Conservation (phyloP, 495 filamentous ascomycete species). For the Neurospora sp. region DNA sequence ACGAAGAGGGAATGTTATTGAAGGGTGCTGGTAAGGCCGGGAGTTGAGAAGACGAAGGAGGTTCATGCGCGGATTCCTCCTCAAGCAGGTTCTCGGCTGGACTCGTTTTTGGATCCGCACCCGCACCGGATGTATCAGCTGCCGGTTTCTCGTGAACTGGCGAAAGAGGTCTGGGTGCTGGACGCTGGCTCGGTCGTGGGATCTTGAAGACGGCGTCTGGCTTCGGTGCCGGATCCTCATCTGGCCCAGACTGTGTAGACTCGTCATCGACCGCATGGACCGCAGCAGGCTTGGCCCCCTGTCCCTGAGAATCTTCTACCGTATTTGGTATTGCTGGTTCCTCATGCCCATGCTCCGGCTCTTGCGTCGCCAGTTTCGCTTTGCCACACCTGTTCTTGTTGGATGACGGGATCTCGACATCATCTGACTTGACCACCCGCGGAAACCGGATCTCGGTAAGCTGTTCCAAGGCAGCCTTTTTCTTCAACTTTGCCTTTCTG, state of each 20-base stretch:
- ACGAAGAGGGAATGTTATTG: background rate
- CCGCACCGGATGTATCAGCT: slow-evolving; percentile 9
- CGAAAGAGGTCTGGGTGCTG: background rate
- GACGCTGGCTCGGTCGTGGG: slow-evolving; percentile 5
- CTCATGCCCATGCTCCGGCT: background rate
- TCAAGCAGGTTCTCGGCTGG: slow-evolving; percentile 8
- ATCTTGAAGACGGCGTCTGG: slow-evolving; percentile 2
- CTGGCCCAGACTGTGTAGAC: slow-evolving; percentile 14
- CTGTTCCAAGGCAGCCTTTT: slow-evolving; percentile 26
- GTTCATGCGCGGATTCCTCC: background rate
- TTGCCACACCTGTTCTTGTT: slow-evolving; percentile 13
- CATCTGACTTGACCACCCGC: slow-evolving; percentile 14
- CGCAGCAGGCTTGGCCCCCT: slow-evolving; percentile 1
- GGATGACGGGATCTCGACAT: slow-evolving; percentile 31
- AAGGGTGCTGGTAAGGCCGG: background rate
- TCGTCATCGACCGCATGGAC: slow-evolving; percentile 5
- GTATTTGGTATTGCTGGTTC: slow-evolving; percentile 18
- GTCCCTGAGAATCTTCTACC: slow-evolving; percentile 24
- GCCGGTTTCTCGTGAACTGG: background rate
- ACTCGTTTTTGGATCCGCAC: slow-evolving; percentile 32
- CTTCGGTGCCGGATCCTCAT: slow-evolving; percentile 4
- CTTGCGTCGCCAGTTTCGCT: slow-evolving; percentile 14
- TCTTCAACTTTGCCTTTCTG: slow-evolving; percentile 17
- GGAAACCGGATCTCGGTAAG: slow-evolving; percentile 29
- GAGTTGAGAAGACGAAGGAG: background rate